These are phyloP conservation scores for Stenogyne calaminthoides DNA, from an alignment of 305 asterid species.

Conservation along the genomic window DNA sequence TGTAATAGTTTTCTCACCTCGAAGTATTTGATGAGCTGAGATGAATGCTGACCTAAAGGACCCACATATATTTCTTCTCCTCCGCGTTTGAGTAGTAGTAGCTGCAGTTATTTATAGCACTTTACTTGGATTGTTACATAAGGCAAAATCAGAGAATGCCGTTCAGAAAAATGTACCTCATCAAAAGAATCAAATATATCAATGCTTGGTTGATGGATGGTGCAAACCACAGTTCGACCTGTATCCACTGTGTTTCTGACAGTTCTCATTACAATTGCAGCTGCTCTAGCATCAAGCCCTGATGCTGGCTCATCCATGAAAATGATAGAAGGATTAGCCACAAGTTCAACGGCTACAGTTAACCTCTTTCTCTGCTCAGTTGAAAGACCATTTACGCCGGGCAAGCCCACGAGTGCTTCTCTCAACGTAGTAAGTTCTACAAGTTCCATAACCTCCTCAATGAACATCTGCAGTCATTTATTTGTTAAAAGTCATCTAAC, in stretches of 20 bases:
- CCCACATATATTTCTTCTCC: constrained; percentile 91
- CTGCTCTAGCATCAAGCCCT: constrained; percentile 96
- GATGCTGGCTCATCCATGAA: constrained; percentile 99
- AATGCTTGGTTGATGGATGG: constrained; percentile 97
- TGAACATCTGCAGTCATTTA: constrained; percentile 61
- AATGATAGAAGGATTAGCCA: constrained; percentile 90
- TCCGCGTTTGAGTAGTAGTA: constrained; percentile 79
- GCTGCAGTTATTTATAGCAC: constrained; percentile 46
- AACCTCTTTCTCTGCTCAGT: constrained; percentile 92
- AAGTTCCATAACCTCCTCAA: constrained; percentile 87
- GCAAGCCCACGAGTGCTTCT: constrained; percentile 84
- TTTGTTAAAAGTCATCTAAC: background rate
- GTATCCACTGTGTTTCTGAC: constrained; percentile 95
- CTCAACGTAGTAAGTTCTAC: constrained; percentile 71
- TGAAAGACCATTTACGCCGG: constrained; percentile 87
- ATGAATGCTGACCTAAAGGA: constrained; percentile 74
- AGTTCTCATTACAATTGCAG: constrained; percentile 96
- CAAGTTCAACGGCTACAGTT: constrained; percentile 89
- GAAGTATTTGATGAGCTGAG: constrained; percentile 66
- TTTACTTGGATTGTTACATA: constrained; percentile 19
- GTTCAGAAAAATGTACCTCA: constrained; percentile 51
- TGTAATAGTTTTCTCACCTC: constrained; percentile 53
- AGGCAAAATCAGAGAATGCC: background rate
- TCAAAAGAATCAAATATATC: constrained; percentile 96
- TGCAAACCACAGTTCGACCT: constrained; percentile 93